Evolutionary conservation across 2,329 filamentous ascomycete species (phyloP), one percentile per base, ranked within the genome.

Genomic region (Talaromyces sp.): DNA sequence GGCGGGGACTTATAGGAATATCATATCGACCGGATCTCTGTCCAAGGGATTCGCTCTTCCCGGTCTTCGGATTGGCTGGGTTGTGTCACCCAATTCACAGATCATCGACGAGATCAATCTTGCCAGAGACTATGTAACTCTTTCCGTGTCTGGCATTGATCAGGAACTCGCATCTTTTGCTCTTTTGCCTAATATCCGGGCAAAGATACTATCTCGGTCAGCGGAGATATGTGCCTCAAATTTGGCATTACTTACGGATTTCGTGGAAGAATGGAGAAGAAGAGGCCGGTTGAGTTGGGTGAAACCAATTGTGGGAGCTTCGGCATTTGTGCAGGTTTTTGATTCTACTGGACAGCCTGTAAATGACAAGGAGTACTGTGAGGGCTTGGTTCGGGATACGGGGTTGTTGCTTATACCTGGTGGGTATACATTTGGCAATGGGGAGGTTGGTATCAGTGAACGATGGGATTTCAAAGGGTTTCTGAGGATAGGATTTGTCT

Each of bases 21-120:
- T 46, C 9, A 46, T 46, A 31, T 46, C 43, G 11, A 55, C 53
- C 15, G 53, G 53, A 19, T 55, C 53, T 46, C 15, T 33, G 8
- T 36, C 28, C 19, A 55, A 55, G 21, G 53, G 39, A n/a, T 46
- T 33, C 19, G 31, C 25, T 17, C 39, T 55, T 1, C 33, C 37
- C n/a, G 53, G 53, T 19, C 28, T 55, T 6, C 53, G 53, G 11
- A 45, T 55, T 17, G 53, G 53, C 21, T 55, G 53, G 53, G 31
- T 46, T 13, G 40, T 55, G 31, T 46, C 43, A 5, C 43, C 43
- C 2, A 46, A 46, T 10, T 15, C n/a, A 17, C 15, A 46, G 5
- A 46, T 46, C 17, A 46, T 46, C 22, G 43, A 46, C 25, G 43
- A 46, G 43, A 33, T 46, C 25, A 46, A 46, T 17, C 43, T 46